phyloP scores from a whole-genome alignment of 331 rosid species.

The Quercus lobata region DNA sequence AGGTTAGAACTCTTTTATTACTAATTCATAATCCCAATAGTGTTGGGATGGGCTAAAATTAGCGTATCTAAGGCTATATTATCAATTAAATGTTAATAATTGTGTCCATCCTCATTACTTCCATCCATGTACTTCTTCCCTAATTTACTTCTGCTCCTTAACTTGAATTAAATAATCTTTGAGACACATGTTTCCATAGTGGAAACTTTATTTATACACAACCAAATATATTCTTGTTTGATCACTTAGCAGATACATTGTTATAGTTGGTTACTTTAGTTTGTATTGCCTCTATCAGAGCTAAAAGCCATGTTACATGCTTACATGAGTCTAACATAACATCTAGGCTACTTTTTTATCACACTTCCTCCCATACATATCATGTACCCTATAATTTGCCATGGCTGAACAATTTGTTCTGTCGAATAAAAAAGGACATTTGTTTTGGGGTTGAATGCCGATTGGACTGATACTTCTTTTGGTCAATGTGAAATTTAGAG shows the following conservation, averaged over 20 bases:
- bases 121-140: not conserved
- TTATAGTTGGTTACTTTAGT: not conserved
- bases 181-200: not conserved
- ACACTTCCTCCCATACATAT: not conserved
- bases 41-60: not conserved
- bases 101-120: not conserved
- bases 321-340: not conserved
- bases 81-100: not conserved
- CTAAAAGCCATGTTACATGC: not conserved
- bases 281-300: not conserved
- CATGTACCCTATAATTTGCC: not conserved
- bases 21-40: not conserved
- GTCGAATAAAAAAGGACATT: not conserved
- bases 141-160: not conserved
- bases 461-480: not conserved
- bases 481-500: too few species aligned
- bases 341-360: not conserved
- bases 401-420: too few species aligned
- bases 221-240: not conserved
- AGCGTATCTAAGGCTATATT: not conserved
- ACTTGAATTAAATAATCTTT: not conserved
- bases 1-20: slow-evolving; percentile 21
- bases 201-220: not conserved
- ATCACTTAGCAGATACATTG: not conserved
- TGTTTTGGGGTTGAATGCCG: not conserved